phyloP scores from a whole-genome alignment of 2,329 filamentous ascomycete species.

The Diaporthe ampelina region DNA sequence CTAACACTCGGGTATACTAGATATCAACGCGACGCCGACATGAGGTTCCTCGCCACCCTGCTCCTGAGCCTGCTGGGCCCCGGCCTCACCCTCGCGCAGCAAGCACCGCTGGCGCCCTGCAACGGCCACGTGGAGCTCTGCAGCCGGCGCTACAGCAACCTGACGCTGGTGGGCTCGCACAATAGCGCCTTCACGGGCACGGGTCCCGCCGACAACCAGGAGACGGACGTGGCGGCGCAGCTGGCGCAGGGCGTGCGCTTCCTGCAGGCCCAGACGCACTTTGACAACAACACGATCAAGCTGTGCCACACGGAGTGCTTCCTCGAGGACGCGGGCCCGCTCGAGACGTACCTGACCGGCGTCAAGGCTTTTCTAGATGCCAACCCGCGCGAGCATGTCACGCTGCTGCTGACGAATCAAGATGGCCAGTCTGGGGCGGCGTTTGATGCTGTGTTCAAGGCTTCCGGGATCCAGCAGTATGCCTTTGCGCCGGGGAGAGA shows the following conservation, averaged over 20 bases:
- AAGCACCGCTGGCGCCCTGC: slow-evolving; percentile 54
- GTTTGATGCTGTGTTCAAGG: slow-evolving; percentile 67
- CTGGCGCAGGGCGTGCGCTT: slow-evolving; percentile 74
- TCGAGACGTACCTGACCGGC: slow-evolving; percentile 67
- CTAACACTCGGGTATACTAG: neutral
- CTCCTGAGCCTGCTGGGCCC: slow-evolving; percentile 16
- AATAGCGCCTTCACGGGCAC: slow-evolving; percentile 74
- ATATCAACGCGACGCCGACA: slow-evolving; percentile 1
- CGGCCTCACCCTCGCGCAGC: slow-evolving; percentile 15
- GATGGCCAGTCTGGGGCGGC: slow-evolving; percentile 68
- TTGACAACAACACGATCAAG: slow-evolving; percentile 63
- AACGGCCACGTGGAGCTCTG: slow-evolving; percentile 72
- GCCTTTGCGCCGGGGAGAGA: slow-evolving; percentile 65
- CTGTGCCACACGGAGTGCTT: slow-evolving; percentile 77
- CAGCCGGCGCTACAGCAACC: slow-evolving; percentile 67
- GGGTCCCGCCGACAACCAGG: slow-evolving; percentile 70
- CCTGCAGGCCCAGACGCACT: slow-evolving; percentile 74
- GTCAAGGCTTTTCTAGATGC: slow-evolving; percentile 72
- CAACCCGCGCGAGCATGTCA: slow-evolving; percentile 74
- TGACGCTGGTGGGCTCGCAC: slow-evolving; percentile 74
- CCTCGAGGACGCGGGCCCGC: slow-evolving; percentile 69
- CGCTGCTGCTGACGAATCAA: slow-evolving; percentile 73
- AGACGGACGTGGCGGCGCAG: slow-evolving; percentile 69
- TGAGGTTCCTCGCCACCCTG: neutral
- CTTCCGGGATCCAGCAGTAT: slow-evolving; percentile 69